phyloP scores from a whole-genome alignment of 371 early-diverging fungal genomes.

The Lichtheimia hyalospora region DNA sequence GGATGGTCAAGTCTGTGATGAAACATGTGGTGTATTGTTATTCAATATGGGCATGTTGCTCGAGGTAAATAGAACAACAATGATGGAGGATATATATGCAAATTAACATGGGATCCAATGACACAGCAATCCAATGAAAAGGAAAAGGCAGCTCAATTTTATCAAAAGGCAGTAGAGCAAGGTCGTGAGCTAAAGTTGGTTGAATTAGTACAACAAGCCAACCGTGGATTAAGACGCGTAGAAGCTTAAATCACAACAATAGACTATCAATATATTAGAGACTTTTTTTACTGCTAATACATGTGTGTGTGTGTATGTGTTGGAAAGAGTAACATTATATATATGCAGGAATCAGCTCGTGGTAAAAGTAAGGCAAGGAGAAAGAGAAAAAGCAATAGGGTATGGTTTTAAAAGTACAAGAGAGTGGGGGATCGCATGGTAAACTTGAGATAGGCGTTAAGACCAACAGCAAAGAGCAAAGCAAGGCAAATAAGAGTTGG shows the following conservation, averaged over 20 bases:
- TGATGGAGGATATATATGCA: too few relatives aligned
- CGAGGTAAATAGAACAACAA: conserved; percentile 41
- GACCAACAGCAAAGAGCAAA: conserved; percentile 83
- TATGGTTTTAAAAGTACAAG: not conserved
- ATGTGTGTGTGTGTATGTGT: too few relatives aligned
- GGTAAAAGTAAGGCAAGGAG: too few relatives aligned
- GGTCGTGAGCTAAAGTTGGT: conserved; percentile 31
- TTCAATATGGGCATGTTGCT: conserved; percentile 65
- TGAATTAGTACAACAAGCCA: conserved; percentile 35
- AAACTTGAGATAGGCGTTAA: conserved; percentile 86
- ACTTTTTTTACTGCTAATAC: too few relatives aligned
- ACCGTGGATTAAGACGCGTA: conserved; percentile 32
- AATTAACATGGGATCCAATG: not conserved
- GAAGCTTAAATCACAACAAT: not conserved
- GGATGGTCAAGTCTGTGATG: conserved; percentile 52
- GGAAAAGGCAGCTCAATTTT: conserved; percentile 29
- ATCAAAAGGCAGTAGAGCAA: conserved; percentile 30
- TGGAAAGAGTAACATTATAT: too few relatives aligned
- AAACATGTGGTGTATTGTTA: conserved; percentile 57
- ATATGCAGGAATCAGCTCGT: too few relatives aligned
- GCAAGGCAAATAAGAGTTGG: conserved; percentile 88
- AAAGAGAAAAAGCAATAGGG: too few relatives aligned
- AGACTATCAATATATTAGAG: too few relatives aligned
- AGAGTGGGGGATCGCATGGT: conserved; percentile 23
- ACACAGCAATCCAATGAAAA: conserved; percentile 38